Percentiles rank a stretch among this genome's conserved stretches.
Evolutionary conservation across 441 rosid genomes (phyloP).

Genomic region (Bruguiera hainesii): DNA sequence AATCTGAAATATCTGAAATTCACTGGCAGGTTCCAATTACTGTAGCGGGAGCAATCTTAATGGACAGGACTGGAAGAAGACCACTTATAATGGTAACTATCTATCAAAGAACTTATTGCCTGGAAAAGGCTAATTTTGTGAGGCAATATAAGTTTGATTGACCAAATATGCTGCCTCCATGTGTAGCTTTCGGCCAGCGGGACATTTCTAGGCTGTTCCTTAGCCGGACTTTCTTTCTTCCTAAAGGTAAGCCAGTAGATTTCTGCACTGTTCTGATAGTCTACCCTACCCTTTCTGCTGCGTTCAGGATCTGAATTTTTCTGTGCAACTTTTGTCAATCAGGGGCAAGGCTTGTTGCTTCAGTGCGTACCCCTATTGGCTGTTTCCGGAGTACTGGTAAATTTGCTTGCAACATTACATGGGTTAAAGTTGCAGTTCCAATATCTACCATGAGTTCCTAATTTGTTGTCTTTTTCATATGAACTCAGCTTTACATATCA

Average conservation of each 20-base stretch:
- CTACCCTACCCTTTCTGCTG: not conserved
- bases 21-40: constrained; percentile 68
- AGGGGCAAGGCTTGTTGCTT: constrained; percentile 55
- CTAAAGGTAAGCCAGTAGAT: constrained; percentile 45
- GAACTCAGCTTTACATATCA: constrained; percentile 54
- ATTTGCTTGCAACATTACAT: constrained; percentile 1
- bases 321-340: constrained; percentile 11
- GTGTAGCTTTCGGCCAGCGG: constrained; percentile 73
- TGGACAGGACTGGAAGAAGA: constrained; percentile 83
- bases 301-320: constrained; percentile 14
- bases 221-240: constrained; percentile 69
- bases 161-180: constrained; percentile 6
- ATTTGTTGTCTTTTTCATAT: not conserved
- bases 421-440: not conserved
- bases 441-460: not conserved
- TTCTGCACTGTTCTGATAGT: not conserved
- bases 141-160: too few species aligned
- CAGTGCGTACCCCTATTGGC: constrained; percentile 65
- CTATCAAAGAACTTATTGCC: not conserved
- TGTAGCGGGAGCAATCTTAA: constrained; percentile 62
- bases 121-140: too few species aligned
- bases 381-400: constrained; percentile 74
- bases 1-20: not conserved
- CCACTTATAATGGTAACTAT: constrained; percentile 73
- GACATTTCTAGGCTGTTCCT: constrained; percentile 65